Evolutionary conservation across 1,139 yeast species (phyloP).

Genomic region (Hyphopichia burtonii): DNA sequence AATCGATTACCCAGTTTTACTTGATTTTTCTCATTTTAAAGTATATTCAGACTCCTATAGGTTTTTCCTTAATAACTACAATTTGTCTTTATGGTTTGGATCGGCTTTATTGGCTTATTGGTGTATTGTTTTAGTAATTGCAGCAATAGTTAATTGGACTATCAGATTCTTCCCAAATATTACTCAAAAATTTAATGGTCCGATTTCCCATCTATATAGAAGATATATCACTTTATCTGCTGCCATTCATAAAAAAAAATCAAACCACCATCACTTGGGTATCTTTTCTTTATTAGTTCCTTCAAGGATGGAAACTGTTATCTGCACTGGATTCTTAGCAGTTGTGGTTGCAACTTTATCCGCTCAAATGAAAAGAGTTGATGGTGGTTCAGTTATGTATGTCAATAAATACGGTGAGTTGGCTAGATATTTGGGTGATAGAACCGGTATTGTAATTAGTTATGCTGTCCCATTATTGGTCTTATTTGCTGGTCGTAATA

Average conservation of each 20-base stretch:
- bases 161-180: constrained; percentile 25
- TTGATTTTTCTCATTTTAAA: constrained; percentile 8
- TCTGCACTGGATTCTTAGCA: constrained; percentile 43
- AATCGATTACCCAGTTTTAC: constrained; percentile 9
- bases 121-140: constrained; percentile 42
- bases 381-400: constrained; percentile 15
- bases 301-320: constrained; percentile 53
- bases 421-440: constrained; percentile 22
- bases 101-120: constrained; percentile 50
- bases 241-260: constrained; percentile 19
- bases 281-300: constrained; percentile 42
- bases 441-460: constrained; percentile 29
- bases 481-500: constrained; percentile 33
- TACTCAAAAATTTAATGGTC: constrained; percentile 20
- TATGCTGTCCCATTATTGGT: constrained; percentile 25
- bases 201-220: constrained; percentile 23
- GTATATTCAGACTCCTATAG: constrained; percentile 4
- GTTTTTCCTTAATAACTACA: constrained; percentile 19
- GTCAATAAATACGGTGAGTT: constrained; percentile 12
- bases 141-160: constrained; percentile 44
- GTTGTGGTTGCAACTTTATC: constrained; percentile 26
- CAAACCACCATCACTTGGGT: constrained; percentile 17
- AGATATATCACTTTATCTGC: constrained; percentile 34
- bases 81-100: constrained; percentile 47
- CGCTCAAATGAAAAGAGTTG: constrained; percentile 9